Evolutionary conservation across 2,329 filamentous ascomycete species (phyloP).

Genomic region (Arthrobotrys conoides): DNA sequence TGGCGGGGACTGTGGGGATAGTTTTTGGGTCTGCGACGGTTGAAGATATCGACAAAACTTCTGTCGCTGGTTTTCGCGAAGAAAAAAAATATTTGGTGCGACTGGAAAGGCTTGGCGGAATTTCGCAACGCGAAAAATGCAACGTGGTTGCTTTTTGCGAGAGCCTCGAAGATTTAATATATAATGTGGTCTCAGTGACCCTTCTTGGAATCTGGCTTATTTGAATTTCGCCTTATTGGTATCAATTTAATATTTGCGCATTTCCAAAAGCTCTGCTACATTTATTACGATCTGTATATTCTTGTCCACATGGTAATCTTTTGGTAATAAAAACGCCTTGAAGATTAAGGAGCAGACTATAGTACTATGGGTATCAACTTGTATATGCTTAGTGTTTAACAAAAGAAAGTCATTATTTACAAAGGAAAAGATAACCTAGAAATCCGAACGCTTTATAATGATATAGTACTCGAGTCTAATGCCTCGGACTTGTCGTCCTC

Average conservation of each 20-base stretch:
- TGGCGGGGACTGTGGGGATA: neutral
- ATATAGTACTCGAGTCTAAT: neutral
- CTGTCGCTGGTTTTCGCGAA: slow-evolving; percentile 32
- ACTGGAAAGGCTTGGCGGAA: slow-evolving; percentile 28
- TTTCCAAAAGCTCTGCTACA: too few species aligned
- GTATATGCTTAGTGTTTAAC: neutral
- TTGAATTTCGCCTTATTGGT: too few species aligned
- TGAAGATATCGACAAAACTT: slow-evolving; percentile 24
- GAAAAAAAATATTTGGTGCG: slow-evolving; percentile 55
- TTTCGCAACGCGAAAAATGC: slow-evolving; percentile 41
- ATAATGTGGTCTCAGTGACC: too few species aligned
- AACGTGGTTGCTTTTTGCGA: slow-evolving; percentile 1
- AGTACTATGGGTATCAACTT: slow-evolving; percentile 12
- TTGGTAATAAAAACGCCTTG: neutral
- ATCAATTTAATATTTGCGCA: too few species aligned
- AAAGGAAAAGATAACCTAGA: neutral
- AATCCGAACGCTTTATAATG: neutral
- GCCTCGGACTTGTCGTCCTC: too few species aligned
- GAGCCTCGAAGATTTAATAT: too few species aligned
- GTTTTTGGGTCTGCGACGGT: neutral
- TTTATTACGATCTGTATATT: neutral
- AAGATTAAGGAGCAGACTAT: neutral
- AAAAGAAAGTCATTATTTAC: neutral
- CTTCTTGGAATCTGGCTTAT: too few species aligned
- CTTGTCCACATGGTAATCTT: neutral